Conservation (phyloP, 805 yeast genomes). For the Tetrapisispora iriomotensis region DNA sequence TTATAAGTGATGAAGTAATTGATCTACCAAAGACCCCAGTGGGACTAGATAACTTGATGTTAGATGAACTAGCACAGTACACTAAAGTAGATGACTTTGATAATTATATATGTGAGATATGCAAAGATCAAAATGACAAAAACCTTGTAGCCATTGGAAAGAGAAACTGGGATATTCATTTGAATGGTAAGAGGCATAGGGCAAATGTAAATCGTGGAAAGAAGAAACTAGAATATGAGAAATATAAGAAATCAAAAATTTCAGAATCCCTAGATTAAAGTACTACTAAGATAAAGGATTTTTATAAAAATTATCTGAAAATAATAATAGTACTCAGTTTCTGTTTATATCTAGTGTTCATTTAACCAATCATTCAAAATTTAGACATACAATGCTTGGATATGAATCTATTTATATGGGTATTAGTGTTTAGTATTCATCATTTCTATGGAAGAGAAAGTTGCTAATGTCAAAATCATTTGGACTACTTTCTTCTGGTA, state of each 20-base stretch:
- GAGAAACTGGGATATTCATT: constrained; percentile 59
- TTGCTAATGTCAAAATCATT: too few species aligned
- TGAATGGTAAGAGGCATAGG: constrained; percentile 58
- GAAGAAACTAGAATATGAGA: constrained; percentile 45
- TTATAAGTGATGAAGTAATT: constrained; percentile 22
- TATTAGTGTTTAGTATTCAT: too few species aligned
- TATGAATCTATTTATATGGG: too few species aligned
- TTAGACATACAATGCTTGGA: too few species aligned
- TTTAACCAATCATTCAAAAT: too few species aligned
- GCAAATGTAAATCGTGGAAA: constrained; percentile 39
- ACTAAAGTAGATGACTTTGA: constrained; percentile 39
- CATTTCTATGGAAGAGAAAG: too few species aligned
- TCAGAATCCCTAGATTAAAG: too few species aligned
- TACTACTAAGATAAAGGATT: not conserved
- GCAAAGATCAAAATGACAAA: constrained; percentile 47
- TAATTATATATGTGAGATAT: constrained; percentile 63
- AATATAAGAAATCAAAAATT: constrained; percentile 23
- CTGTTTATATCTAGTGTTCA: too few species aligned
- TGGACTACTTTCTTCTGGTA: too few species aligned
- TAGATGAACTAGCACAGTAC: too few species aligned
- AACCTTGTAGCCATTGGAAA: constrained; percentile 63
- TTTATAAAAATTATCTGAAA: not conserved
- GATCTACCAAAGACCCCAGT: constrained; percentile 32
- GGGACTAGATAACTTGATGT: too few species aligned
- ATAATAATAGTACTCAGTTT: not conserved